Base-by-base conservation (phyloP, 441 rosid genomes). In the Metrosideros polymorpha region DNA sequence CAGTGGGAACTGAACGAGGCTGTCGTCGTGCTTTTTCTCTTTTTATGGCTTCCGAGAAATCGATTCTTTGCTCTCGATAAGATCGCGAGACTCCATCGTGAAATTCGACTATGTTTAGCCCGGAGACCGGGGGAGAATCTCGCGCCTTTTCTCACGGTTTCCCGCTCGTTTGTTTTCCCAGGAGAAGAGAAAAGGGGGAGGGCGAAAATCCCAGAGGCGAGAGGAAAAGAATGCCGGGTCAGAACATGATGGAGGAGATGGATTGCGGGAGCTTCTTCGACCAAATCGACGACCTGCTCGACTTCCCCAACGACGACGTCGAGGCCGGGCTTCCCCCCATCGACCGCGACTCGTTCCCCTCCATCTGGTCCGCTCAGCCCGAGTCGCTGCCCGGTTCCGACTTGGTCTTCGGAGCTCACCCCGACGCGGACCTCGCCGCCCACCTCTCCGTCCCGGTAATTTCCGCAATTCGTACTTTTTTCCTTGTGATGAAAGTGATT, bases 251-350 rank as follows among this genome's bases (percentile, higher is more conserved):
- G n/a, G 99, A 96, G 75, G 98, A 96, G 88, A 88, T 94, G 29
- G 99, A 96, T 89, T 98, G 98, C 90, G 96, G 95, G 52, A 94
- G 95, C 94, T 96, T 95, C 96, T 95, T 98, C 89, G 99, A 98
- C 89, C 96, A 95, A 89, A 96, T 98, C 85, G 99, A 98, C 63
- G 98, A 98, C 89, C 89, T 98, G 84, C 92, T 96, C 77, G 98
- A 98, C 86, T 95, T 98, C 87, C 98, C 99, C 83, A 84, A 88
- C 87, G 97, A 92, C 51, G 98, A 96, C 61, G 85, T 93, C 54
- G 95, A 92, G 51, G 90, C 91, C 57, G 89, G 55, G 88, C 83
- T 84, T 42, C 89, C 75, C 88, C 86, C 76, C 90, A 87, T 84
- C 84, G 83, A 84, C 51, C 54, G 22, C 30, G 76, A 91, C 89